These are phyloP conservation scores for Bipolaris victoriae DNA, from an alignment of 2,329 filamentous ascomycete genomes.

Conservation along the genomic window DNA sequence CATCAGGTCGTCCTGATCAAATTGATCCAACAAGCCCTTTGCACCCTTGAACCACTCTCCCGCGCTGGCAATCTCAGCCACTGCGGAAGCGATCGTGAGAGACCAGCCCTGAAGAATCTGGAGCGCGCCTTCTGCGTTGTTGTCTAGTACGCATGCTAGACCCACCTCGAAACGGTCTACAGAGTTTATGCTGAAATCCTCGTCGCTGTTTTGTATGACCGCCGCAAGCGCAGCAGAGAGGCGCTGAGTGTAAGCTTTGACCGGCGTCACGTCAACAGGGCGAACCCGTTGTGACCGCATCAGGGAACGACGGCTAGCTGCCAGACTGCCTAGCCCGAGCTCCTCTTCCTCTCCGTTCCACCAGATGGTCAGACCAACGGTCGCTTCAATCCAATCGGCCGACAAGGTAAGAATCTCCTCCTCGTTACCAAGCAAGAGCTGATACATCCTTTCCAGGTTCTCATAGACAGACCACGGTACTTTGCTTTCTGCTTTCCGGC, in stretches of 20 bases:
- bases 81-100: conserved; percentile 74
- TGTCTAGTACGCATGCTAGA: conserved; percentile 81
- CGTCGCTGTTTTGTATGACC: conserved; percentile 69
- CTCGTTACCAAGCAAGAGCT: conserved; percentile 76
- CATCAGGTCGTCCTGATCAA: conserved; percentile 85
- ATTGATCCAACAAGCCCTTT: conserved; percentile 64
- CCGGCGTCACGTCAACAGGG: conserved; percentile 59
- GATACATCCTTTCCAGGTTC: conserved; percentile 79
- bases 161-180: conserved; percentile 79
- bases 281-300: conserved; percentile 51
- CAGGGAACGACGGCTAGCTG: conserved; percentile 53
- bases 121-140: conserved; percentile 77
- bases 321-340: conserved; percentile 50
- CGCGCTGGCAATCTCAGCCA: conserved; percentile 82
- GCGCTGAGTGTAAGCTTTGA: conserved; percentile 74
- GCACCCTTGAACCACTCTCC: conserved; percentile 76
- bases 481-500: conserved; percentile 77
- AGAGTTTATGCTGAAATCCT: conserved; percentile 74
- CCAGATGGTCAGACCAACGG: conserved; percentile 83
- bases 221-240: conserved; percentile 72
- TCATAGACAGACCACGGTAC: conserved; percentile 92
- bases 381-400: conserved; percentile 92
- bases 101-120: conserved; percentile 80
- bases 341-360: conserved; percentile 78
- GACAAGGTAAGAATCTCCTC: conserved; percentile 77